Evolutionary conservation across 305 asterid genomes (phyloP).

Genomic region (Vinca major): DNA sequence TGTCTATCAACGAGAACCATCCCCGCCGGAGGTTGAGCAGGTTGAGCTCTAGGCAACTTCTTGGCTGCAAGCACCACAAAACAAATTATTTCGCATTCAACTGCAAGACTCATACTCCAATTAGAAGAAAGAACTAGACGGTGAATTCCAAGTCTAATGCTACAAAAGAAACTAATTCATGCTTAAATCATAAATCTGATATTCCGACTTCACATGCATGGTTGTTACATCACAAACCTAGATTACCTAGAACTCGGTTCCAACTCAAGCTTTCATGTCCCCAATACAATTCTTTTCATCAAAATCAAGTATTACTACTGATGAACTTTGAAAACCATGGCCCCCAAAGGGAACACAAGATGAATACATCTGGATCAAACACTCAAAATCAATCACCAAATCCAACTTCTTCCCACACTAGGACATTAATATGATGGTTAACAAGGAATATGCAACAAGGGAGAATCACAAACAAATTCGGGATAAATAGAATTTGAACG

Average conservation of each 20-base stretch:
- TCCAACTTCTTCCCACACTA: too few relatives aligned
- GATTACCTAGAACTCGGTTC: too few relatives aligned
- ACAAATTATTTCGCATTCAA: background rate
- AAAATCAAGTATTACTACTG: background rate
- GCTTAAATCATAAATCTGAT: background rate
- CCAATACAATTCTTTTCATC: background rate
- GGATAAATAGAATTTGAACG: background rate
- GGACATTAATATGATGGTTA: background rate
- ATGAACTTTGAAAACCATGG: background rate
- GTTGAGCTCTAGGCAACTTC: conserved; percentile 69
- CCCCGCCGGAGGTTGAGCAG: conserved; percentile 67
- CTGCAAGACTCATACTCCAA: too few relatives aligned
- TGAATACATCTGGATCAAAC: too few relatives aligned
- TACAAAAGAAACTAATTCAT: background rate
- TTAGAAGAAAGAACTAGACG: background rate
- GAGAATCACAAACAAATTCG: background rate
- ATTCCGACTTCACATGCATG: too few relatives aligned
- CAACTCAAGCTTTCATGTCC: too few relatives aligned
- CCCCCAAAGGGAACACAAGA: background rate
- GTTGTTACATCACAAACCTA: too few relatives aligned
- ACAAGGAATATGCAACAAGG: background rate
- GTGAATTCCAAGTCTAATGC: too few relatives aligned
- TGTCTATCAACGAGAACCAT: conserved; percentile 76
- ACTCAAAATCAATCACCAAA: too few relatives aligned
- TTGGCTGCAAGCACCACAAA: conserved; percentile 42